phyloP scores from a whole-genome alignment of 352 stramenopile genomes.

The Bremia lactucae region DNA sequence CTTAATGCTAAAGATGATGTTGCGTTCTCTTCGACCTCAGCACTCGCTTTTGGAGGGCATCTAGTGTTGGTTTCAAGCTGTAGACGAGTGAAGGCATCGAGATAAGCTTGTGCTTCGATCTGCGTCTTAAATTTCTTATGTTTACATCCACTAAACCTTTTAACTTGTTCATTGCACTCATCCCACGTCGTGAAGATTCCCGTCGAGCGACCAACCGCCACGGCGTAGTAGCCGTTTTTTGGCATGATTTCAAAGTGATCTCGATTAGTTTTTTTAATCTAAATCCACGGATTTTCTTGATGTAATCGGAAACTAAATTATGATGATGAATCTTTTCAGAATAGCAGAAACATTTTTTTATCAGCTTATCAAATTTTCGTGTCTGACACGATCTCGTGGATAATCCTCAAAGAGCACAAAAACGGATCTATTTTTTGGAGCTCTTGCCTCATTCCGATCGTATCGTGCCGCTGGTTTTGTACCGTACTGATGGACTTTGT shows the following conservation, averaged over 20 bases:
- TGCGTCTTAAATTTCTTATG: constrained; percentile 62
- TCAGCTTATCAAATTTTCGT: too few species aligned
- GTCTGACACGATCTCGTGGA: constrained; percentile 18
- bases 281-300: too few species aligned
- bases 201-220: constrained; percentile 34
- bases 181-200: constrained; percentile 53
- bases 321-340: too few species aligned
- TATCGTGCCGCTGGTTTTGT: too few species aligned
- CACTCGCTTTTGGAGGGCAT: constrained; percentile 8
- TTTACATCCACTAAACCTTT: constrained; percentile 33
- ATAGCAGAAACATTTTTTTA: too few species aligned
- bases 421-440: constrained; percentile 67
- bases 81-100: constrained; percentile 10
- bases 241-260: constrained; percentile 7
- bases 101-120: constrained; percentile 38
- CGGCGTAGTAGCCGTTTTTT: constrained; percentile 43
- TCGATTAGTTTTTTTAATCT: neutral
- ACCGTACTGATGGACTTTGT: too few species aligned
- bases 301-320: too few species aligned
- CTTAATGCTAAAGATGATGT: constrained; percentile 4
- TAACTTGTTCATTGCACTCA: constrained; percentile 38
- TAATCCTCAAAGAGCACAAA: constrained; percentile 14
- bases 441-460: constrained; percentile 59
- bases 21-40: neutral
- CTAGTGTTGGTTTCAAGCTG: constrained; percentile 1